A percentile compares a stretch with the other conserved stretches of the same genome.
These are phyloP conservation scores for Saksenaea oblongispora DNA, from an alignment of 371 early-diverging fungal genomes.

Conservation along the genomic window DNA sequence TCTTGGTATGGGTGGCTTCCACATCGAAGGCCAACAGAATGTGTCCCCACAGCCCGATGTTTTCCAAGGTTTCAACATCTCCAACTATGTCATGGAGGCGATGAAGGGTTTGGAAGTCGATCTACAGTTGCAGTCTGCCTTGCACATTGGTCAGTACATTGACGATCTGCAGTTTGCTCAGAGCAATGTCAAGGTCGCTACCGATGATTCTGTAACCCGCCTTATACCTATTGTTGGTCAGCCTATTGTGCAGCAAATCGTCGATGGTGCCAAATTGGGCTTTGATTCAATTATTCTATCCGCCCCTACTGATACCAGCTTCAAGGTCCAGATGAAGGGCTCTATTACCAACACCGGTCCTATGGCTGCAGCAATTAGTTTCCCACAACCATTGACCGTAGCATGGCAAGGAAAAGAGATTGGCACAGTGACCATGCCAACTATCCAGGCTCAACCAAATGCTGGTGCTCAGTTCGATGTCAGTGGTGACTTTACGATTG, in stretches of 20 bases:
- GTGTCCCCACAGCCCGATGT: constrained; percentile 34
- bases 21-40: constrained; percentile 34
- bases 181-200: constrained; percentile 38
- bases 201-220: constrained; percentile 45
- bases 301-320: constrained; percentile 40
- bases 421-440: constrained; percentile 53
- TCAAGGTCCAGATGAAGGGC: constrained; percentile 55
- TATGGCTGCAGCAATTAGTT: constrained; percentile 55
- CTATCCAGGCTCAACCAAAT: constrained; percentile 45
- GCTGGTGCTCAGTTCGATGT: constrained; percentile 51
- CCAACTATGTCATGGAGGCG: constrained; percentile 46
- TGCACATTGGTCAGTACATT: constrained; percentile 54
- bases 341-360: constrained; percentile 59
- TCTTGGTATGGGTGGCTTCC: constrained; percentile 43
- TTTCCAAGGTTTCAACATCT: constrained; percentile 49
- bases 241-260: constrained; percentile 54
- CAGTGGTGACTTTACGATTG: constrained; percentile 47
- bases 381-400: constrained; percentile 53
- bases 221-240: constrained; percentile 57
- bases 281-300: constrained; percentile 51
- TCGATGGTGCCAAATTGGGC: constrained; percentile 46
- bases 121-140: constrained; percentile 42
- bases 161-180: constrained; percentile 49
- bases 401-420: constrained; percentile 53
- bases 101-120: constrained; percentile 53